Conservation (phyloP, 1,139 yeast genomes). For the Blastobotrys indianensis region DNA sequence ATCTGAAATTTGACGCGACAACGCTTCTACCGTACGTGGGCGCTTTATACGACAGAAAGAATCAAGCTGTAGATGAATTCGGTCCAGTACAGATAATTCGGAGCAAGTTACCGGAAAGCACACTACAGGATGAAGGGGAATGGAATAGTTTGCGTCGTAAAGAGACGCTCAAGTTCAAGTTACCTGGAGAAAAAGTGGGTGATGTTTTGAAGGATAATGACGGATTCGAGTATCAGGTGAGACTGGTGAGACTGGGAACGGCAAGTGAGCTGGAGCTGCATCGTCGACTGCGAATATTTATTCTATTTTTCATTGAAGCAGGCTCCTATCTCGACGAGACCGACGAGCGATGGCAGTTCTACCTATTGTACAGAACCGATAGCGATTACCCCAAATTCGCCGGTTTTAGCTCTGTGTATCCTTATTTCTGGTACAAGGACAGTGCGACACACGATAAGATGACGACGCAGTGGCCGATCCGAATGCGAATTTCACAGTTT, state of each 20-base stretch:
- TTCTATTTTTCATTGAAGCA: slow-evolving; percentile 83
- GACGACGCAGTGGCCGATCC: slow-evolving; percentile 34
- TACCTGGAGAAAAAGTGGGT: slow-evolving; percentile 36
- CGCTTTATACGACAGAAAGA: slow-evolving; percentile 48
- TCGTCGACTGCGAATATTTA: slow-evolving; percentile 69
- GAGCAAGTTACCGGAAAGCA: slow-evolving; percentile 56
- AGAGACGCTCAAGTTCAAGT: slow-evolving; percentile 40
- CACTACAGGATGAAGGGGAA: slow-evolving; percentile 50
- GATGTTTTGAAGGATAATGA: slow-evolving; percentile 32
- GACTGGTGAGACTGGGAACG: slow-evolving; percentile 32
- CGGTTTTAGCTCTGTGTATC: slow-evolving; percentile 81
- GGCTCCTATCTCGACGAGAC: slow-evolving; percentile 78
- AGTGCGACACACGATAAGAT: slow-evolving; percentile 48
- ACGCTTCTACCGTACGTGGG: slow-evolving; percentile 53
- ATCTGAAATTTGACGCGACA: slow-evolving; percentile 49
- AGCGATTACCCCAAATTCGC: slow-evolving; percentile 40
- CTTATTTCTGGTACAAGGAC: slow-evolving; percentile 73
- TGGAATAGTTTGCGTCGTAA: slow-evolving; percentile 57
- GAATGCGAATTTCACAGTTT: slow-evolving; percentile 85
- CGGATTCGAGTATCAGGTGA: slow-evolving; percentile 18
- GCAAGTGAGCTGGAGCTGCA: slow-evolving; percentile 43
- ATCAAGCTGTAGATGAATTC: slow-evolving; percentile 31
- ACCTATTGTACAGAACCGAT: slow-evolving; percentile 33
- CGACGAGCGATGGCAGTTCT: slow-evolving; percentile 70
- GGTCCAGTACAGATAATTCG: slow-evolving; percentile 48